Evolutionary conservation across 108 stramenopile genomes (phyloP).

Genomic region (Nitzschia sp.): DNA sequence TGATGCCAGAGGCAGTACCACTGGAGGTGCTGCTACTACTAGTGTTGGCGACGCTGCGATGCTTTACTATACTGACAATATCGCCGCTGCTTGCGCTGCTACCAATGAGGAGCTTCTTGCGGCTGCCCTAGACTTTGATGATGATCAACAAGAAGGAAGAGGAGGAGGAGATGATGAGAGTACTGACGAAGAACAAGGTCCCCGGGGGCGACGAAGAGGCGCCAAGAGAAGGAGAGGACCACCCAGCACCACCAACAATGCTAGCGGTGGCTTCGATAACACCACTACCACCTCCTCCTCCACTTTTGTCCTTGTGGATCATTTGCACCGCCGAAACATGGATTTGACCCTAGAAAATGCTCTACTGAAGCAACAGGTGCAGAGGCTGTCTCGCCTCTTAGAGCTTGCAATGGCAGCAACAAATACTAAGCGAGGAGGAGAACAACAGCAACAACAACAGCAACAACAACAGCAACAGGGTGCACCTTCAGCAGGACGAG

Average conservation of each 20-base stretch:
- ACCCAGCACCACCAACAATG: neutral
- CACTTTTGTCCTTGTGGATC: neutral
- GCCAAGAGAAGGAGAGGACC: neutral
- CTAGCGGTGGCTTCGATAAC: too few species aligned
- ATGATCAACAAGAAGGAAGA: too few species aligned
- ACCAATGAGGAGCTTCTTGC: constrained; percentile 9
- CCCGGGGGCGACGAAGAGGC: neutral
- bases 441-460: too few species aligned
- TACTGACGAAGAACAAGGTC: neutral
- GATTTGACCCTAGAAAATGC: neutral
- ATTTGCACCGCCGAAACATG: neutral
- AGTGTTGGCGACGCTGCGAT: neutral
- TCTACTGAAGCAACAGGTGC: neutral
- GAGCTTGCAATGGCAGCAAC: neutral
- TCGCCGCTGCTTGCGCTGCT: constrained; percentile 2
- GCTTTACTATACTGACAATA: constrained; percentile 6
- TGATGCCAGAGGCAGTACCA: too few species aligned
- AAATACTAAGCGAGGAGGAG: too few species aligned
- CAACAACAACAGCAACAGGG: too few species aligned
- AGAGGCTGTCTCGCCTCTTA: neutral
- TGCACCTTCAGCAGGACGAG: too few species aligned
- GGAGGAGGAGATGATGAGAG: neutral
- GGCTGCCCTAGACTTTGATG: neutral
- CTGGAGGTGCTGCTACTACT: neutral
- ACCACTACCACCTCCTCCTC: too few species aligned